Evolutionary conservation across 768 basidiomycete species (phyloP), one percentile per base, ranked within the genome.

Genomic region (Termitomyces sp.): DNA sequence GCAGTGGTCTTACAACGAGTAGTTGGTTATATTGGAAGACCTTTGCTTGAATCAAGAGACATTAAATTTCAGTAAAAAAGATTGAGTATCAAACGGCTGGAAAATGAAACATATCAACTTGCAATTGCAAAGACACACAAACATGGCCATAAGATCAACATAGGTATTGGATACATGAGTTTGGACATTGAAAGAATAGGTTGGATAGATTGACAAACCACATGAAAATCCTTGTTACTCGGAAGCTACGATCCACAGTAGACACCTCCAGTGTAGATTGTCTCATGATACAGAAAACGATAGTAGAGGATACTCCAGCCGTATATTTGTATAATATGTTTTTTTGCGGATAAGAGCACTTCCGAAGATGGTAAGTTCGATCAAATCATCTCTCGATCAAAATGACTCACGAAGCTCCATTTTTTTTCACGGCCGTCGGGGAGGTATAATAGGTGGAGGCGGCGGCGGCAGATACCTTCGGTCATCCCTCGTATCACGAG

Each of bases 381-480:
- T 45, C 38, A 38, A 31, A 28, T 28, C 11, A 47, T 21, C 9
- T 28, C 5, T 3, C 5, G 21, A 40, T 3, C 21, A 3, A 33
- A 33, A 40, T 6, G 5, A 50, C 55, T 49, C 31, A 60, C 60
- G 11, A 37, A 4, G 15, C 40, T 51, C 55, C 17, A 31, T 8
- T 9, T 31, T 11, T 45, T 31, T 46, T 62, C 55, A 65, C 28
- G 59, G 57, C 46, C 64, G 54, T 26, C 64, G 50, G 42, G 61
- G 63, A 31, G 62, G 60, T 3, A 58, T 54, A 56, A 62, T 61
- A n/a, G 61, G 56, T 21, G 55, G 46, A 10, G 68, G 67, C 11
- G 64, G 68, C 0, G 64, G 70, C 28, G 71, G 71, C n/a, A 64
- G 59, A 50, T 75, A 76, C 63, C 75, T 60, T 44, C 71, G 59